phyloP scores from a whole-genome alignment of 2,329 filamentous ascomycete genomes.

The Lithohypha guttulata region DNA sequence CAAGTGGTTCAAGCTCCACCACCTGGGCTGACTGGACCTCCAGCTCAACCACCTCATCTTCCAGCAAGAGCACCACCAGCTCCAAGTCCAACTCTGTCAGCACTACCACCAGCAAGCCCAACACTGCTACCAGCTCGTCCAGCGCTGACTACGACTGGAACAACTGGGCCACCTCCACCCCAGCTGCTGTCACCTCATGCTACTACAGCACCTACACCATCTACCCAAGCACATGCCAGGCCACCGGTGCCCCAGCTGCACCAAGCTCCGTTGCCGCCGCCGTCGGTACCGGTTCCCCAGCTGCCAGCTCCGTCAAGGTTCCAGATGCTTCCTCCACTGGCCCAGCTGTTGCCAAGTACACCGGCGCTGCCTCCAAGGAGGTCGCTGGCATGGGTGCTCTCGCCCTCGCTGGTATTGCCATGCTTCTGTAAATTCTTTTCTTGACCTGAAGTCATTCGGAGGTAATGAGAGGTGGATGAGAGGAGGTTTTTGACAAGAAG shows the following conservation, averaged over 20 bases:
- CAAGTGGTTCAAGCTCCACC: neutral
- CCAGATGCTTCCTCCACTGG: conserved; percentile 10
- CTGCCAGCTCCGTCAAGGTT: too few relatives aligned
- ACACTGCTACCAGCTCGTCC: neutral
- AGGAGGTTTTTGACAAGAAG: too few relatives aligned
- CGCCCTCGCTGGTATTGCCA: conserved; percentile 8
- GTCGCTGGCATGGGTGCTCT: conserved; percentile 7
- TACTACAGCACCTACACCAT: conserved; percentile 8
- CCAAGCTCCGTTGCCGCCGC: conserved; percentile 39
- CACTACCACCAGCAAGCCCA: neutral
- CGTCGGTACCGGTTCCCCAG: neutral
- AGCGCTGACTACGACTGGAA: neutral
- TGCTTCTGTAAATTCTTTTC: conserved; percentile 9
- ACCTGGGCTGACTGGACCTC: conserved; percentile 2
- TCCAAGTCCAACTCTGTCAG: neutral
- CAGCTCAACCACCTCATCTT: neutral
- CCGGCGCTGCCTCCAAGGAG: conserved; percentile 10
- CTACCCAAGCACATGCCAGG: conserved; percentile 3
- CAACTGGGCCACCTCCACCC: neutral
- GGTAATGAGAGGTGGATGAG: conserved; percentile 1
- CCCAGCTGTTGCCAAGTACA: conserved; percentile 8
- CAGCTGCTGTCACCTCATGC: conserved; percentile 4
- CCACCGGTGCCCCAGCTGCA: neutral
- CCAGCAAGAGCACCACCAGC: neutral
- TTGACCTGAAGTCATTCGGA: neutral